phyloP scores from a whole-genome alignment of 495 filamentous ascomycete genomes.

The Copromyces sp. region DNA sequence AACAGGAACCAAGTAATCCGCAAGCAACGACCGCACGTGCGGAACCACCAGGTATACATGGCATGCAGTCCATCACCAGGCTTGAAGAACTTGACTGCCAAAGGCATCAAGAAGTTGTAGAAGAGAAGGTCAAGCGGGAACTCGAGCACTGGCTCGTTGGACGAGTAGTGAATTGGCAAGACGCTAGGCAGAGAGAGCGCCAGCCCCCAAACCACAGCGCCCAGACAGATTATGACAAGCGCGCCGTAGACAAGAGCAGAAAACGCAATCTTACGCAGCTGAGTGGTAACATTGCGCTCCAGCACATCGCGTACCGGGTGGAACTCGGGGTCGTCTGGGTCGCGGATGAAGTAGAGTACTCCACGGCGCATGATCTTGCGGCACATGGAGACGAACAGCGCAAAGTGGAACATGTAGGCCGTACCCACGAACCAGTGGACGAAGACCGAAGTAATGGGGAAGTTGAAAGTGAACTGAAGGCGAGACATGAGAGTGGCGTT shows the following conservation, averaged over 20 bases:
- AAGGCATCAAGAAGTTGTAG: slow-evolving; percentile 90
- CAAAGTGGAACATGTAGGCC: slow-evolving; percentile 99
- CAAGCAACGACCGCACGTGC: slow-evolving; percentile 67
- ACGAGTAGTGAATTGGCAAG: slow-evolving; percentile 86
- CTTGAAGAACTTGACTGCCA: slow-evolving; percentile 69
- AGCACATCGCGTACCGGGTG: slow-evolving; percentile 96
- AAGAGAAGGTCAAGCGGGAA: slow-evolving; percentile 91
- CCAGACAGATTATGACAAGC: slow-evolving; percentile 84
- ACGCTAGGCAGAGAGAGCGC: slow-evolving; percentile 52
- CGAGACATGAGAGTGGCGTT: slow-evolving; percentile 64
- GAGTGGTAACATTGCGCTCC: slow-evolving; percentile 83
- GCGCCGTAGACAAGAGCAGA: slow-evolving; percentile 93
- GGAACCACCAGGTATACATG: slow-evolving; percentile 96
- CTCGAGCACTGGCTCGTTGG: slow-evolving; percentile 81
- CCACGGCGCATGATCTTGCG: slow-evolving; percentile 91
- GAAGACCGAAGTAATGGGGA: slow-evolving; percentile 80
- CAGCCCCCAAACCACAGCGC: slow-evolving; percentile 92
- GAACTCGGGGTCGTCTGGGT: slow-evolving; percentile 97
- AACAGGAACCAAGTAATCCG: slow-evolving; percentile 90
- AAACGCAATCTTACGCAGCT: slow-evolving; percentile 92
- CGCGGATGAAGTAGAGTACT: slow-evolving; percentile 95
- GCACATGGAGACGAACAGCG: slow-evolving; percentile 97
- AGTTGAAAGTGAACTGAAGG: slow-evolving; percentile 60
- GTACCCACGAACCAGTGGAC: slow-evolving; percentile 99
- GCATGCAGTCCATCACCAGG: slow-evolving; percentile 73